Evolutionary conservation across 148 eudicot genomes (phyloP).

Genomic region (Oxyria digyna): DNA sequence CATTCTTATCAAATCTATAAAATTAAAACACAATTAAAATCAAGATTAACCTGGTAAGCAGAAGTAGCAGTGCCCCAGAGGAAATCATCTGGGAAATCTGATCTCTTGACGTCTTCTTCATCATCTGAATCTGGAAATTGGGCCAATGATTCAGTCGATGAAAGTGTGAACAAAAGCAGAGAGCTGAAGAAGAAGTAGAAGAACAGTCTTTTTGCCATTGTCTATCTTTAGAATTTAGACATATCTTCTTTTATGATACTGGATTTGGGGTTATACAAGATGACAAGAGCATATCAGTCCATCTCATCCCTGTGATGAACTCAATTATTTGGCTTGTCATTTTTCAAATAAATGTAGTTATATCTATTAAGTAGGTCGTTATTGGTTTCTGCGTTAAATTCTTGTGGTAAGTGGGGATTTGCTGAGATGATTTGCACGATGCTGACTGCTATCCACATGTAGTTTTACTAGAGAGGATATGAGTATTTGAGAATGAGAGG

Average conservation of each 20-base stretch:
- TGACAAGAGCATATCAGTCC: no score
- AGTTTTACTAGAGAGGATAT: no score
- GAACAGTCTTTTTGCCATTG: not conserved
- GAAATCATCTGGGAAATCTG: constrained; percentile 50
- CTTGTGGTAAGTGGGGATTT: no score
- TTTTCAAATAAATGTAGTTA: not conserved
- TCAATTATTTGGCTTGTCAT: not conserved
- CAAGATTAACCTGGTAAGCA: constrained; percentile 35
- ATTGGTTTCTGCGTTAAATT: no score
- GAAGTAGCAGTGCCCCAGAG: constrained; percentile 65
- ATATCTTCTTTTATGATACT: not conserved
- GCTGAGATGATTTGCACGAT: no score
- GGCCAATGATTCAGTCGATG: not conserved
- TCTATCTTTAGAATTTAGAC: not conserved
- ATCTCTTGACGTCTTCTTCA: constrained; percentile 24
- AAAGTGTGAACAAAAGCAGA: not conserved
- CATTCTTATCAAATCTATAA: not conserved
- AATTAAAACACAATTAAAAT: not conserved
- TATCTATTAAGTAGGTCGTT: no score
- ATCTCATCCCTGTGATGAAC: not conserved
- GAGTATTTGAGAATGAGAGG: no score
- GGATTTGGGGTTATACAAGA: not conserved
- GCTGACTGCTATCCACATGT: no score
- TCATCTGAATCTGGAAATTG: constrained; percentile 1
- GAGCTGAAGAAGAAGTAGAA: not conserved